Percentiles rank a stretch among this genome's conserved stretches.
Conservation (phyloP, 1,284 basidiomycete species). For the Ceratobasidium sp. region DNA sequence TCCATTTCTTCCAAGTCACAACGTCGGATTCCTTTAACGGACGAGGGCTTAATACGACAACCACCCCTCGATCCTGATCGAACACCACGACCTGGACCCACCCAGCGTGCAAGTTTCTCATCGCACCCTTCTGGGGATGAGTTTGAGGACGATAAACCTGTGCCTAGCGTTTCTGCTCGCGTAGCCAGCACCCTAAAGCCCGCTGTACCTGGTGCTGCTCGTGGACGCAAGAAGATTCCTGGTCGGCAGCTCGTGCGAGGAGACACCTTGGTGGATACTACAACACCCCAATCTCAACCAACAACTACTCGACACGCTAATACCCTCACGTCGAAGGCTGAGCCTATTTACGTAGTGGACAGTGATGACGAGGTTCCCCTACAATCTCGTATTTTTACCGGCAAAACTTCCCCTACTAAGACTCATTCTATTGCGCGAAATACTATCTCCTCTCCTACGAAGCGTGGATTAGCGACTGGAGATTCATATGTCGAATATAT, state of each 20-base stretch:
- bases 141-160: neutral
- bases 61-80: conserved; percentile 17
- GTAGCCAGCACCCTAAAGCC: conserved; percentile 2
- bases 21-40: conserved; percentile 2
- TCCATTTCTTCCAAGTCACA: conserved; percentile 32
- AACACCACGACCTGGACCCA: conserved; percentile 5
- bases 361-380: conserved; percentile 28
- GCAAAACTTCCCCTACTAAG: conserved; percentile 11
- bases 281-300: neutral
- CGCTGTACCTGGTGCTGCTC: conserved; percentile 35
- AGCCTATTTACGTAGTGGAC: conserved; percentile 3
- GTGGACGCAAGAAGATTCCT: conserved; percentile 36
- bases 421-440: conserved; percentile 6
- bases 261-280: neutral
- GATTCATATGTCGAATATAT: conserved; percentile 37
- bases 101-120: neutral
- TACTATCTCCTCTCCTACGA: conserved; percentile 10
- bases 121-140: conserved; percentile 12
- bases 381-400: conserved; percentile 6
- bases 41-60: neutral
- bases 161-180: conserved; percentile 5
- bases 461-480: conserved; percentile 17
- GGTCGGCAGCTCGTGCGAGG: conserved; percentile 21
- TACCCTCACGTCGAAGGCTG: neutral
- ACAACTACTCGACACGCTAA: neutral